Conservation (phyloP, 352 stramenopile species). For the Thraustotheca clavata region DNA sequence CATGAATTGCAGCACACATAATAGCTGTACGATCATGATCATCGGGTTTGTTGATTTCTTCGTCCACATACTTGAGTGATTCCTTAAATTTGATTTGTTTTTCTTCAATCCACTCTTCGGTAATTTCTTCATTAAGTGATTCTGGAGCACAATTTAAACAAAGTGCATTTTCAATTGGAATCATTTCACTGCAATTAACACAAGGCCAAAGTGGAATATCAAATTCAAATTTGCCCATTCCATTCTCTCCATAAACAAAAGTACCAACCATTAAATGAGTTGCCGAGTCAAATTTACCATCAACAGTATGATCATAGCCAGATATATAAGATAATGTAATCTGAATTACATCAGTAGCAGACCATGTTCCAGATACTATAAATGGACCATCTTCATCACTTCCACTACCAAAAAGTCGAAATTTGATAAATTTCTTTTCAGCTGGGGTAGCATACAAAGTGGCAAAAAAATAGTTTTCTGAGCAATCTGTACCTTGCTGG, state of each 20-base stretch:
- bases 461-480: not conserved
- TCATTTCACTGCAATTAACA: not conserved
- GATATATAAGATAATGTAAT: too few relatives aligned
- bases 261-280: not conserved
- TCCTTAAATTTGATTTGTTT: not conserved
- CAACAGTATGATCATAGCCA: too few relatives aligned
- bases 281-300: slow-evolving; percentile 6
- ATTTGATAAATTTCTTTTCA: slow-evolving; percentile 7
- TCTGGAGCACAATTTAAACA: not conserved
- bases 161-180: not conserved
- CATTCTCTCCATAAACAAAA: not conserved
- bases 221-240: not conserved
- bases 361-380: not conserved
- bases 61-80: not conserved
- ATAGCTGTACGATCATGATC: slow-evolving; percentile 1
- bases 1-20: not conserved
- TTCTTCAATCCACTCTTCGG: not conserved
- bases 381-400: slow-evolving; percentile 8
- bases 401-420: slow-evolving; percentile 2
- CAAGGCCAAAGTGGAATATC: slow-evolving; percentile 12
- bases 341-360: not conserved
- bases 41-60: slow-evolving; percentile 2
- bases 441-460: not conserved
- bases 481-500: not conserved
- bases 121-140: not conserved